A percentile compares a stretch with the other conserved stretches of the same genome.
phyloP scores from a whole-genome alignment of 768 basidiomycete genomes.

The Termitomyces eurrhizus region DNA sequence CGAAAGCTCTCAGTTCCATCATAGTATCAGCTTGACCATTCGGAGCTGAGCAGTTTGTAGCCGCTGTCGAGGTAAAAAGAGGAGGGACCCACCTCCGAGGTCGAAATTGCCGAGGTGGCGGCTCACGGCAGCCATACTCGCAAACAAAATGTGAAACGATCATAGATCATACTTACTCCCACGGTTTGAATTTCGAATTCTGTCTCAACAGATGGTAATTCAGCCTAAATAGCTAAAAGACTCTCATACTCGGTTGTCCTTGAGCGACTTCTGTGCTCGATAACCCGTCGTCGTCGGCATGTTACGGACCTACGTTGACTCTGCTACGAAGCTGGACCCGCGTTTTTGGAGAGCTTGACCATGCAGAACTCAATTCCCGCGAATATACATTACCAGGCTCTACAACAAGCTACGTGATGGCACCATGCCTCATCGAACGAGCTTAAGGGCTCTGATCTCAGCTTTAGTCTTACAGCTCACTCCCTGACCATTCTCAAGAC shows the following conservation, averaged over 20 bases:
- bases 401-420: background rate
- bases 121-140: background rate
- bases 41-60: background rate
- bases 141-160: background rate
- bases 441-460: background rate
- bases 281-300: constrained; percentile 1
- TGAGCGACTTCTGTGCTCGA: background rate
- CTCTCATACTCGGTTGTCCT: background rate
- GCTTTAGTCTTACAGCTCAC: too few relatives aligned
- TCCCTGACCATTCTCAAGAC: background rate
- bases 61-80: background rate
- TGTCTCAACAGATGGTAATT: too few relatives aligned
- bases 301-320: background rate
- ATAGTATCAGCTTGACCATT: constrained; percentile 8
- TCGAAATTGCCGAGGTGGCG: background rate
- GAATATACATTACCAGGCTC: background rate
- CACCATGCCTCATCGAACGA: background rate
- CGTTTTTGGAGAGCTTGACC: background rate
- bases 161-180: background rate
- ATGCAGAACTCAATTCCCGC: background rate
- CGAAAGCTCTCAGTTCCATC: background rate
- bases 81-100: constrained; percentile 1
- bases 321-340: background rate
- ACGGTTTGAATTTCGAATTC: background rate
- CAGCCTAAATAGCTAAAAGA: background rate